These are phyloP conservation scores for Thielaviopsis ethacetica DNA, from an alignment of 2,329 filamentous ascomycete species.

Conservation along the genomic window DNA sequence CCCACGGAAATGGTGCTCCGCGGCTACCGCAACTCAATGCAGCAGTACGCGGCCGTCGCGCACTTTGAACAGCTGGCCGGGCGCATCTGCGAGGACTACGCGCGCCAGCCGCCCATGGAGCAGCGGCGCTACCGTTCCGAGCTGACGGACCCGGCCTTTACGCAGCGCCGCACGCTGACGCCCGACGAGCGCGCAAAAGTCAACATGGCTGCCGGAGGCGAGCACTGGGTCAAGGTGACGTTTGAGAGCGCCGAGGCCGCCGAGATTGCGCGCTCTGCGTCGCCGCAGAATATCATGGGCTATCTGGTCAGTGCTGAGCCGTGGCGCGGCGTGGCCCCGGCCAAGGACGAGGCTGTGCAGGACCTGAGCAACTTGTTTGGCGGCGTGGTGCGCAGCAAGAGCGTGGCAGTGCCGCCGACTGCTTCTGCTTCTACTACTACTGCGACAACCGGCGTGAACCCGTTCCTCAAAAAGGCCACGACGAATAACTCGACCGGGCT, in stretches of 20 bases:
- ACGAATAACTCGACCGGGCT: background rate
- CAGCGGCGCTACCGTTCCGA: conserved; percentile 57
- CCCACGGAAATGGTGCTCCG: conserved; percentile 68
- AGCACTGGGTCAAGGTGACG: conserved; percentile 83
- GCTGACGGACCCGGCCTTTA: conserved; percentile 54
- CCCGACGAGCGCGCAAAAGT: conserved; percentile 61
- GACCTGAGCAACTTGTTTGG: conserved; percentile 22
- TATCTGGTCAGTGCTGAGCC: conserved; percentile 55
- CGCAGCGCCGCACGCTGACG: conserved; percentile 48
- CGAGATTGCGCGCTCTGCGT: conserved; percentile 50
- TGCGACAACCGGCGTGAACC: background rate
- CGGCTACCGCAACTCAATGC: conserved; percentile 50
- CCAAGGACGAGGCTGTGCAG: conserved; percentile 45
- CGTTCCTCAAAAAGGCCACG: conserved; percentile 4
- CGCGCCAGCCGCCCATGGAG: conserved; percentile 61
- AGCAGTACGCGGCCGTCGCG: conserved; percentile 74
- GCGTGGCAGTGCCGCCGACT: background rate
- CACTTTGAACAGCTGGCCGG: conserved; percentile 81
- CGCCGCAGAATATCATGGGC: conserved; percentile 55
- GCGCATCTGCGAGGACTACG: conserved; percentile 82
- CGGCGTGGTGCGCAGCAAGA: conserved; percentile 1
- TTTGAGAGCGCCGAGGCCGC: conserved; percentile 61
- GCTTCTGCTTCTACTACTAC: background rate
- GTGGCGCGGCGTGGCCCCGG: conserved; percentile 48
- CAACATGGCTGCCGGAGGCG: conserved; percentile 65